Evolutionary conservation across 805 yeast genomes (phyloP).

Genomic region (Priceomyces medius): DNA sequence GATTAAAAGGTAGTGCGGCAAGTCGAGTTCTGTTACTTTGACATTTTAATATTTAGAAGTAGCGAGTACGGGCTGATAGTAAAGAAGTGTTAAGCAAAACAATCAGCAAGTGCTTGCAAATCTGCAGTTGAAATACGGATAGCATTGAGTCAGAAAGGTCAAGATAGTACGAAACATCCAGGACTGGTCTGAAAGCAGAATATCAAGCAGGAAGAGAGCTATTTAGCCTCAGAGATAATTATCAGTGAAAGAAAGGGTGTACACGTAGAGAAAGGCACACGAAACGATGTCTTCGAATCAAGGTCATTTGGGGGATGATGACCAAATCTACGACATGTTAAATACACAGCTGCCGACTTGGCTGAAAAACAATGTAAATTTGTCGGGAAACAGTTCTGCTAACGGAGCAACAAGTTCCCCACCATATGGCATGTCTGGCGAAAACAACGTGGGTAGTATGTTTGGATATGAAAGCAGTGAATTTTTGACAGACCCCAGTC

Average conservation of each 20-base stretch:
- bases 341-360: conserved; percentile 28
- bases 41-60: not conserved
- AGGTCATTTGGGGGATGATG: conserved; percentile 17
- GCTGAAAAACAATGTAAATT: not conserved
- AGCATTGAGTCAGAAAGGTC: not conserved
- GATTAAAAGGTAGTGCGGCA: not conserved
- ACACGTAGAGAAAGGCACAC: not conserved
- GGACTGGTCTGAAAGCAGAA: not conserved
- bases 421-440: not conserved
- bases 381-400: not conserved
- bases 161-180: not conserved
- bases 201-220: too few species aligned
- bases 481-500: not conserved
- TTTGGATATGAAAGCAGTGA: conserved; percentile 1
- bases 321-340: conserved; percentile 29
- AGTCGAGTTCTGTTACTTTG: not conserved
- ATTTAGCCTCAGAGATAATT: too few species aligned
- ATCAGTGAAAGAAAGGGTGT: too few species aligned
- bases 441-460: not conserved
- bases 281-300: not conserved
- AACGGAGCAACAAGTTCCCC: not conserved
- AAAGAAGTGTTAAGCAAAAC: not conserved
- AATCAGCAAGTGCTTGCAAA: too few species aligned
- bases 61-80: not conserved
- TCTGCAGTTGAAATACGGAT: too few species aligned